These are phyloP conservation scores for Acorus gramineus DNA, from an alignment of 106 monocot genomes.

Conservation along the genomic window DNA sequence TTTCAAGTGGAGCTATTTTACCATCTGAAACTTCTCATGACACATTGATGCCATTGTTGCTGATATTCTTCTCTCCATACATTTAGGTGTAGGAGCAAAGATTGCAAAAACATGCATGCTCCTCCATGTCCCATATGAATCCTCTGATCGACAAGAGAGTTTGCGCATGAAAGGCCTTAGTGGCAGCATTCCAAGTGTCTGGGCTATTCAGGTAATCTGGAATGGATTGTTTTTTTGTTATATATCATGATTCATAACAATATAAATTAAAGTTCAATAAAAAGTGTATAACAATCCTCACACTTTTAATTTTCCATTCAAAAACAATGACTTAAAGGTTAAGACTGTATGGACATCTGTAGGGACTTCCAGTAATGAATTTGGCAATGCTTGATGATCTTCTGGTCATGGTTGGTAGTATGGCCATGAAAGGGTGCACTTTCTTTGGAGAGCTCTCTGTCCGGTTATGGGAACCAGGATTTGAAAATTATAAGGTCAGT, in stretches of 20 bases:
- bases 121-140: conserved; percentile 52
- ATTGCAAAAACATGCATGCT: conserved; percentile 42
- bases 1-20: too few relatives aligned
- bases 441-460: conserved; percentile 61
- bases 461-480: conserved; percentile 21
- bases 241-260: not conserved
- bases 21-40: too few relatives aligned
- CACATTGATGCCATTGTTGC: too few relatives aligned
- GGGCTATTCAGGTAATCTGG: conserved; percentile 67
- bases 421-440: conserved; percentile 77
- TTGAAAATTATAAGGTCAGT: conserved; percentile 22
- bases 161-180: conserved; percentile 57
- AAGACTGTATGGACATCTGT: conserved; percentile 6
- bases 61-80: not conserved
- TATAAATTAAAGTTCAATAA: not conserved
- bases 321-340: not conserved
- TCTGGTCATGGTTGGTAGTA: conserved; percentile 45
- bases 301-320: too few relatives aligned
- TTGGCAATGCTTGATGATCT: conserved; percentile 33
- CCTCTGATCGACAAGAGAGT: conserved; percentile 26
- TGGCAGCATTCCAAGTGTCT: conserved; percentile 65
- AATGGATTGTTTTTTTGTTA: not conserved
- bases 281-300: too few relatives aligned
- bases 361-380: conserved; percentile 63
- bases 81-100: conserved; percentile 66